Evolutionary conservation across 2,329 filamentous ascomycete species (phyloP), one percentile per base, ranked within the genome.

Genomic region (Amesomyces nigricolor): DNA sequence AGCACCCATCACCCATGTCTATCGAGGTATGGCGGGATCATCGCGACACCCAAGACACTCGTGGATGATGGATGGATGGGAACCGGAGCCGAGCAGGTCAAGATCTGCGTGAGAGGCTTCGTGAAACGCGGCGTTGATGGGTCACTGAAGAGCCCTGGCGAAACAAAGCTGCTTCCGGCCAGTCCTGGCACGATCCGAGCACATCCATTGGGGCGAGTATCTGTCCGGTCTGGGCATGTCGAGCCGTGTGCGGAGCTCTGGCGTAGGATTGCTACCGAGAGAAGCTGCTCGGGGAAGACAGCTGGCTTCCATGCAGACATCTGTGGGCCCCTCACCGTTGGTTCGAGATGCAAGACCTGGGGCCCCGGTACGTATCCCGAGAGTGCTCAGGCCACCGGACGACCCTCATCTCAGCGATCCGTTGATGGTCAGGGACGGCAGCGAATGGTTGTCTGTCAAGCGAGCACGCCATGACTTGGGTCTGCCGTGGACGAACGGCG

Each of bases 1-100:
- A 60, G 60, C 57, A 64, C 58, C 66, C 65, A 60, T 52, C 52
- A 61, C 55, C 61, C 63, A 61, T 63, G 63, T 63, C 58, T 55
- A 57, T 64, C 58, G 54, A 59, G 51, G 59, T 58, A 55, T 44
- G 54, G 54, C 55, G 57, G 61, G 47, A 59, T 58, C 49, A 62
- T 63, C 60, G 58, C 59, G 54, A 63, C 57, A 53, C 54, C 50
- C 46, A 51, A 11, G 46, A 13, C 47, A 43, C 57, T 53, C 55
- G 59, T 60, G 42, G 30, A 44, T 38, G 45, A 6, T 26, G 22
- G 22, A 26, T 26, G 22, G 22, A 26, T 26, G 30, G 62, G 62
- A 59, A 58, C 58, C 58, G 61, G 59, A 62, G 48, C 56, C 54
- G 49, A 22, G 46, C 38, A 47, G 26, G 32, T 7, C 26, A 51